Conservation (phyloP, 768 basidiomycete genomes). For the Suillus paluster region DNA sequence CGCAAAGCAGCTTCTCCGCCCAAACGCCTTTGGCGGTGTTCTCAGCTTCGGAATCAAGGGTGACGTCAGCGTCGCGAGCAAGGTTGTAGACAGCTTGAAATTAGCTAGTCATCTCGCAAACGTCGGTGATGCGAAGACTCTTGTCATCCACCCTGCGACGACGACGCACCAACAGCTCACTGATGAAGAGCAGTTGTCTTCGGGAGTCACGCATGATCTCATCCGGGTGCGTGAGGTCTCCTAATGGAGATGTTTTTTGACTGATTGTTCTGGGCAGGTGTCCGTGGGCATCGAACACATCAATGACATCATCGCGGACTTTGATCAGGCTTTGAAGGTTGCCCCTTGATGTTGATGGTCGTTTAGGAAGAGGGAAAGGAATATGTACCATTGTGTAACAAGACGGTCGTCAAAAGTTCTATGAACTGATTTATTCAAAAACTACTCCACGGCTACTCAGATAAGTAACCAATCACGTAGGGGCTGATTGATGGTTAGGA, state of each 20-base stretch:
- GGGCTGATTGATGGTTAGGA: too few relatives aligned
- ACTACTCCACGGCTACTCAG: too few relatives aligned
- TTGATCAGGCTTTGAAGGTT: conserved; percentile 42
- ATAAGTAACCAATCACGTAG: too few relatives aligned
- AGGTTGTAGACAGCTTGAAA: conserved; percentile 70
- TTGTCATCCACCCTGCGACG: conserved; percentile 61
- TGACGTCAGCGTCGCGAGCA: conserved; percentile 51
- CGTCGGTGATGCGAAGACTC: conserved; percentile 68
- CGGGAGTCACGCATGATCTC: conserved; percentile 59
- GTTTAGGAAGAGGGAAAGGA: not conserved
- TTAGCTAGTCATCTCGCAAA: conserved; percentile 77
- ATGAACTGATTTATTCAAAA: not conserved
- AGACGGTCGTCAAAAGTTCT: not conserved
- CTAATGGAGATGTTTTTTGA: not conserved
- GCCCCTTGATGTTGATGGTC: conserved; percentile 14
- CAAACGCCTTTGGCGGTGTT: conserved; percentile 67
- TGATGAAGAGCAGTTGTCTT: conserved; percentile 47
- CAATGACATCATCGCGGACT: conserved; percentile 52
- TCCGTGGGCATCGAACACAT: conserved; percentile 50
- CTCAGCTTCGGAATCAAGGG: conserved; percentile 80
- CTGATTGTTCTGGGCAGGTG: conserved; percentile 30
- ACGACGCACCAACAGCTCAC: conserved; percentile 66
- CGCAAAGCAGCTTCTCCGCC: conserved; percentile 60
- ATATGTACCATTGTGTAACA: not conserved
- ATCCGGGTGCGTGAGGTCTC: conserved; percentile 49